phyloP scores from a whole-genome alignment of 768 basidiomycete species.

The Tulasnella sp. region DNA sequence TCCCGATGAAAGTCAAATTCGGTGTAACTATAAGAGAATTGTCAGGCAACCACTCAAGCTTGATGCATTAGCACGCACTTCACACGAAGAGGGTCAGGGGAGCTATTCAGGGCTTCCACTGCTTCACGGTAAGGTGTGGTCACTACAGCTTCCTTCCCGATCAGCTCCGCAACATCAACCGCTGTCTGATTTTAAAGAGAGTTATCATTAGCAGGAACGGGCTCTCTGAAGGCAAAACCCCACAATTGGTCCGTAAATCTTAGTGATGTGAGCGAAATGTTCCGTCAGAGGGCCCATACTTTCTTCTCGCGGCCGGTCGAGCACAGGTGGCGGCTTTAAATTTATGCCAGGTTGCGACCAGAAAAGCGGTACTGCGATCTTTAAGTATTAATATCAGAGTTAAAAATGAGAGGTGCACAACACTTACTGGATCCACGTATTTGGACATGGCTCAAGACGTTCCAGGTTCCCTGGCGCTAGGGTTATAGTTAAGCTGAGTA shows the following conservation, averaged over 20 bases:
- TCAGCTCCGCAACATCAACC: conserved; percentile 86
- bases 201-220: neutral
- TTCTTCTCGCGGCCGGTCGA: conserved; percentile 72
- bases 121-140: conserved; percentile 74
- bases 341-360: conserved; percentile 89
- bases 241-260: conserved; percentile 60
- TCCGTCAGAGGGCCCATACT: conserved; percentile 64
- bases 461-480: conserved; percentile 68
- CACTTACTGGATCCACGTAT: conserved; percentile 82
- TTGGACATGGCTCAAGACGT: conserved; percentile 86
- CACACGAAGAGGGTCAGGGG: conserved; percentile 54
- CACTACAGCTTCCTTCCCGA: conserved; percentile 80
- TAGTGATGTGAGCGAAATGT: conserved; percentile 65
- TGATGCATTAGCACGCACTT: conserved; percentile 44
- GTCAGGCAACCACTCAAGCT: neutral
- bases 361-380: conserved; percentile 71
- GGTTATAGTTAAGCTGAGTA: neutral
- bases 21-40: conserved; percentile 33
- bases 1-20: conserved; percentile 89
- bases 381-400: neutral
- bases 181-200: conserved; percentile 50
- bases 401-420: neutral
- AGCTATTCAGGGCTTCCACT: conserved; percentile 54
- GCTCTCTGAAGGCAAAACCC: neutral
- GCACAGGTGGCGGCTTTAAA: conserved; percentile 79